These are phyloP conservation scores for Persicaria maculosa DNA, from an alignment of 148 eudicot species.

Conservation along the genomic window DNA sequence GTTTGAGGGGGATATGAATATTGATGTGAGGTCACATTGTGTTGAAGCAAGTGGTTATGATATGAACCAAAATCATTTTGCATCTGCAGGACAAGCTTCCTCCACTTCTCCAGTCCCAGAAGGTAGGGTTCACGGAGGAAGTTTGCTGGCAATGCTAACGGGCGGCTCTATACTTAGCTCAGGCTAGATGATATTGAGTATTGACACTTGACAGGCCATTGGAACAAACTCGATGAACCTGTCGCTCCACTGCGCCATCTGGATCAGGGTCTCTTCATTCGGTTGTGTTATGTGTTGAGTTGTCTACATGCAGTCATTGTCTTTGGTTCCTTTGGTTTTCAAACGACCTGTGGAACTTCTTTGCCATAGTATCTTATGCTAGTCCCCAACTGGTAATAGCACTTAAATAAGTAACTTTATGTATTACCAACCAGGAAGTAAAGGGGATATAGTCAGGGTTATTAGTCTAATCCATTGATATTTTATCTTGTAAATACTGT, in stretches of 20 bases:
- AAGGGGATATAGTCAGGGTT: not conserved
- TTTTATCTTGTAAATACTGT: not conserved
- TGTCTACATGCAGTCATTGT: constrained; percentile 1
- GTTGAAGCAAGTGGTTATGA: constrained; percentile 15
- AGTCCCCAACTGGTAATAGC: not conserved
- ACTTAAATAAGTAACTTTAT: too few species aligned
- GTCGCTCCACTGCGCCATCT: too few species aligned
- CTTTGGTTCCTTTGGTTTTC: constrained; percentile 6
- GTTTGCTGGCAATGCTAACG: constrained; percentile 58
- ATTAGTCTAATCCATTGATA: not conserved
- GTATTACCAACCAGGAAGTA: not conserved
- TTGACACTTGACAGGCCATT: too few species aligned
- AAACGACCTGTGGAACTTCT: not conserved
- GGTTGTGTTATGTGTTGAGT: not conserved
- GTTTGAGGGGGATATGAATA: constrained; percentile 27
- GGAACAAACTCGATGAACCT: too few species aligned
- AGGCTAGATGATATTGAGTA: not conserved
- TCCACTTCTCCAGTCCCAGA: constrained; percentile 37
- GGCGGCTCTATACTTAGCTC: constrained; percentile 12
- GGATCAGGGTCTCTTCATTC: not conserved
- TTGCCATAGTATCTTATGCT: not conserved
- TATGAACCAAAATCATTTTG: constrained; percentile 20
- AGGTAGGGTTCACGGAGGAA: constrained; percentile 95
- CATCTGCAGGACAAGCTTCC: constrained; percentile 24
- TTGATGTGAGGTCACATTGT: constrained; percentile 21